Percentiles rank a stretch among this genome's conserved stretches.
Conservation (phyloP, 129 eudicot species). For the sunflower (Helianthus annuus) region DNA sequence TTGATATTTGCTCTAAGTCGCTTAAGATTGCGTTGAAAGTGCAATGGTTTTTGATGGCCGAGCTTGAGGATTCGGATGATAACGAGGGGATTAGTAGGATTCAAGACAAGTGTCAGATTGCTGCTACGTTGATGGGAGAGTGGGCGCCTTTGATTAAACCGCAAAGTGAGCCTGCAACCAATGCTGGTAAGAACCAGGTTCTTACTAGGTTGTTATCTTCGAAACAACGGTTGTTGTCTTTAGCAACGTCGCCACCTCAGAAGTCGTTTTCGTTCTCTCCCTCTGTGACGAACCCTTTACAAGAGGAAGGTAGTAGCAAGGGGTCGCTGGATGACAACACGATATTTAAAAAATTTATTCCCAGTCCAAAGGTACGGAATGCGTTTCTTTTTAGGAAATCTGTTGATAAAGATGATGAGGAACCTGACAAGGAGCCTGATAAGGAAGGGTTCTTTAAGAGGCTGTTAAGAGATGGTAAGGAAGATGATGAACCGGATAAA, state of each 20-base stretch:
- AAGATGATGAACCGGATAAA: slow-evolving; percentile 51
- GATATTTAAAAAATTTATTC: slow-evolving; percentile 84
- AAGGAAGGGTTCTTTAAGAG: slow-evolving; percentile 76
- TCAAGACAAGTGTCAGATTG: slow-evolving; percentile 98
- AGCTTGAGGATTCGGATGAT: slow-evolving; percentile 95
- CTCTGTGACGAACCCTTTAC: slow-evolving; percentile 45
- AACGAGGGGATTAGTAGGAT: slow-evolving; percentile 95
- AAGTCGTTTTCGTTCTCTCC: slow-evolving; percentile 62
- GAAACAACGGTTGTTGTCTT: slow-evolving; percentile 69
- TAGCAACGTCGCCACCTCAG: slow-evolving; percentile 74
- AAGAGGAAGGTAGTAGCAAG: slow-evolving; percentile 70
- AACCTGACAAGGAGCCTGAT: slow-evolving; percentile 67
- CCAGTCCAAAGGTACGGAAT: slow-evolving; percentile 84
- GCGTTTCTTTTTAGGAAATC: slow-evolving; percentile 84
- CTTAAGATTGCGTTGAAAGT: slow-evolving; percentile 89
- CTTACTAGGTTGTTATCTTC: slow-evolving; percentile 77
- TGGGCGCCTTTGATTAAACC: slow-evolving; percentile 85
- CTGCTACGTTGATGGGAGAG: slow-evolving; percentile 94
- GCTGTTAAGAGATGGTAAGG: slow-evolving; percentile 51
- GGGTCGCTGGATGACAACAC: slow-evolving; percentile 70
- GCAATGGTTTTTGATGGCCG: slow-evolving; percentile 97
- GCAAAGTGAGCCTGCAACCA: slow-evolving; percentile 47
- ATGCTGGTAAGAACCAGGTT: slow-evolving; percentile 72
- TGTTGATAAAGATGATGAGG: slow-evolving; percentile 66
- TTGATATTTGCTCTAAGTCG: slow-evolving; percentile 83